Conservation (phyloP, 805 yeast genomes). For the Wickerhamomyces mucosus region DNA sequence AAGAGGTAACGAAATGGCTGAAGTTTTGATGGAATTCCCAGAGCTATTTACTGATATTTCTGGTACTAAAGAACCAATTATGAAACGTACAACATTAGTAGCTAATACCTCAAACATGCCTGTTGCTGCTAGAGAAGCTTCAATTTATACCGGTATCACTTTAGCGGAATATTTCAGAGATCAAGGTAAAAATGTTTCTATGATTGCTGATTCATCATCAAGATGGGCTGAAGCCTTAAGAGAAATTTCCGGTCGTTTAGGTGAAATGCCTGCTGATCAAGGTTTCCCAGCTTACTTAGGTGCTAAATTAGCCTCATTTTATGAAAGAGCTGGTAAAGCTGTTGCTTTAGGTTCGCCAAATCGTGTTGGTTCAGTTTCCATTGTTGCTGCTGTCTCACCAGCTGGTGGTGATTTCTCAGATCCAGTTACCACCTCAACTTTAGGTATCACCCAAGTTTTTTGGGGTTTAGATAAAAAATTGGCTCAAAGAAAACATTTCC, state of each 20-base stretch:
- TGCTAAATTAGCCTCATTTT: constrained; percentile 97
- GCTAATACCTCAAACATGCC: constrained; percentile 99
- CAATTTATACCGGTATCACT: constrained; percentile 98
- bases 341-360: constrained; percentile 93
- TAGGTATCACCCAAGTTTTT: constrained; percentile 99
- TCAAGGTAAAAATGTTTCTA: constrained; percentile 97
- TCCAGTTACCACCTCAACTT: constrained; percentile 96
- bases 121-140: constrained; percentile 99
- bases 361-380: constrained; percentile 96
- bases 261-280: constrained; percentile 99
- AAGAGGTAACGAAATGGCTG: constrained; percentile 99
- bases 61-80: constrained; percentile 95
- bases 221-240: constrained; percentile 99
- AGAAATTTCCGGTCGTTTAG: constrained; percentile 99
- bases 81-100: constrained; percentile 98
- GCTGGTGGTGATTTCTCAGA: constrained; percentile 99
- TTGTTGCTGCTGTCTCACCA: constrained; percentile 99
- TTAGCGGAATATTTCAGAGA: constrained; percentile 99
- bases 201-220: constrained; percentile 99
- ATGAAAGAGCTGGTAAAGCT: constrained; percentile 99
- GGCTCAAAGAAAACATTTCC: constrained; percentile 99
- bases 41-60: constrained; percentile 84
- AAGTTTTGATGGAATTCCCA: constrained; percentile 99
- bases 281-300: constrained; percentile 99
- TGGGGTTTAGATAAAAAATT: constrained; percentile 99